These are phyloP conservation scores for Diplogelasinospora grovesii DNA, from an alignment of 495 filamentous ascomycete species.

Conservation along the genomic window DNA sequence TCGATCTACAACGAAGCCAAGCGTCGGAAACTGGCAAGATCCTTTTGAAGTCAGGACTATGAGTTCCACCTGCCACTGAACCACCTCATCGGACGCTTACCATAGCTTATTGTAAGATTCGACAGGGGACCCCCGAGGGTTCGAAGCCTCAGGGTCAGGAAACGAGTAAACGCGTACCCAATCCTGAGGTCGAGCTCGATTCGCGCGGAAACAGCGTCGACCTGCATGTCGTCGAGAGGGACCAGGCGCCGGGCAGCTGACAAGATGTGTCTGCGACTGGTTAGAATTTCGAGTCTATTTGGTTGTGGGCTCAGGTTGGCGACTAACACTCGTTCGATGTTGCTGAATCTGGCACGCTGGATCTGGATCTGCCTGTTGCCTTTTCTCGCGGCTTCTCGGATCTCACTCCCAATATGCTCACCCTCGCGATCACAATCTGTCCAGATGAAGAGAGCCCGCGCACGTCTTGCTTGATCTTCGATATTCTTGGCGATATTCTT, in stretches of 20 bases:
- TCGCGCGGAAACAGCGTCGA: conserved; percentile 78
- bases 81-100: conserved; percentile 34
- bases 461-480: conserved; percentile 60
- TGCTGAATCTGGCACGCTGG: conserved; percentile 86
- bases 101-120: conserved; percentile 74
- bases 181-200: conserved; percentile 92
- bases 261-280: conserved; percentile 62
- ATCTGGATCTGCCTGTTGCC: conserved; percentile 70
- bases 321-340: conserved; percentile 83
- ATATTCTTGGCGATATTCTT: conserved; percentile 81
- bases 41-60: conserved; percentile 40
- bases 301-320: not conserved
- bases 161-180: conserved; percentile 86
- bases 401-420: conserved; percentile 92
- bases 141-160: conserved; percentile 69
- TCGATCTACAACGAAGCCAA: conserved; percentile 94
- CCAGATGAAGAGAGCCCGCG: conserved; percentile 82
- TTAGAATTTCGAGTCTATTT: conserved; percentile 9
- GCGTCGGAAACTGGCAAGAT: conserved; percentile 92
- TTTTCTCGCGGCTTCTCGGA: conserved; percentile 69
- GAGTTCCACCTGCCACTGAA: not conserved
- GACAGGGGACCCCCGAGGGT: conserved; percentile 55
- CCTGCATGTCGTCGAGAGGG: conserved; percentile 76
- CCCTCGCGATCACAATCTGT: conserved; percentile 98
- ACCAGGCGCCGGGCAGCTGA: conserved; percentile 70